Evolutionary conservation across 108 stramenopile species (phyloP), one percentile per base, ranked within the genome.

Genomic region (Ochromonas danica): DNA sequence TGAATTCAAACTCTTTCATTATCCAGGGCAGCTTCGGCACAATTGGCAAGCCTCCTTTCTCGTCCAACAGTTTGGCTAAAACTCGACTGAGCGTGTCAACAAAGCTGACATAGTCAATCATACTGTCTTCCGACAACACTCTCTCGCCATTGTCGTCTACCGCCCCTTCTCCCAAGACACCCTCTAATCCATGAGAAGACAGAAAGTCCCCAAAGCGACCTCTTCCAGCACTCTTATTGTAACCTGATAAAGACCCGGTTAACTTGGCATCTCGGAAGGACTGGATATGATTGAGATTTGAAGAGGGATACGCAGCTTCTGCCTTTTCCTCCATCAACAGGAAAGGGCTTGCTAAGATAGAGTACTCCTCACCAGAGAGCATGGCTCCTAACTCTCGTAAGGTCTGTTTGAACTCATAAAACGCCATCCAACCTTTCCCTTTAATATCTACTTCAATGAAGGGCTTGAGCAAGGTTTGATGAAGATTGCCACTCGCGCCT

Each of bases 1-100:
- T 33, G 51, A 75, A 42, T 42, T 75, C 72, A 27, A 42, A 33
- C 25, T 75, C 72, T 57, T 75, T 45, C 40, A 75, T 6, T 6
- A 75, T 22, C 72, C 72, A 75, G 17, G 72, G 72, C 36, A 75
- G 10, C n/a, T 3, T 6, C 17, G 63, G 10, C 14, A 10, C 35
- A 36, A 67, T 3, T 28, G 27, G 33, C 17, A 67, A 22, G 10
- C 63, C 63, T 28, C 31, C 63, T 31, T 67, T 67, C 3, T 28
- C 31, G 3, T 67, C 63, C 17, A 67, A 31, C 33, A 67, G 30
- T 36, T 28, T 25, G 28, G 3, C 40, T 33, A 75, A 30, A 27
- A 41, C 40, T 35, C 38, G 10, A 33, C 6, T 33, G 36, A 75
- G 14, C 36, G 22, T 33, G 10, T 39, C 6, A 10, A 57, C 72